Evolutionary conservation across 2,329 filamentous ascomycete species (phyloP).

Genomic region (Blastomyces gilchristii): DNA sequence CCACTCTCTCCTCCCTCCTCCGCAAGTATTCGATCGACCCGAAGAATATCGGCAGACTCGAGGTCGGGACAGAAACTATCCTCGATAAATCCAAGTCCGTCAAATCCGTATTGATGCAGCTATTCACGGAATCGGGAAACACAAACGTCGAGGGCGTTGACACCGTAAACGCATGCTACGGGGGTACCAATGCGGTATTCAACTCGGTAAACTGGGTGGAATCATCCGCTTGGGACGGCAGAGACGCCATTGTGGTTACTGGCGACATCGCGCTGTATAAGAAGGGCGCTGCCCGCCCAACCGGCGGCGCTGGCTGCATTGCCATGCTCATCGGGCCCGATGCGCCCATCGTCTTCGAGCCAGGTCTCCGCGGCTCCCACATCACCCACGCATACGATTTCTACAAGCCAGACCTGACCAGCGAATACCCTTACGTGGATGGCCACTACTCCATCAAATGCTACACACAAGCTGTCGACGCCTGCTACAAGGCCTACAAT

Average conservation of each 20-base stretch:
- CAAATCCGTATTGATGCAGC: constrained; percentile 72
- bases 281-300: constrained; percentile 67
- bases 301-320: constrained; percentile 63
- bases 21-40: constrained; percentile 75
- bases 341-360: constrained; percentile 61
- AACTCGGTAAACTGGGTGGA: constrained; percentile 73
- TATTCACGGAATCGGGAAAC: constrained; percentile 59
- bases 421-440: constrained; percentile 72
- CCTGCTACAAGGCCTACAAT: constrained; percentile 70
- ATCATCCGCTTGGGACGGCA: constrained; percentile 75
- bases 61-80: constrained; percentile 71
- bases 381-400: constrained; percentile 79
- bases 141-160: constrained; percentile 70
- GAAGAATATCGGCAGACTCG: constrained; percentile 62
- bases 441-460: constrained; percentile 68
- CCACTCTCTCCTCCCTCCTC: constrained; percentile 64
- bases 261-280: constrained; percentile 73
- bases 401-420: constrained; percentile 73
- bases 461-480: constrained; percentile 65
- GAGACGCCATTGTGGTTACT: constrained; percentile 63
- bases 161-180: constrained; percentile 72
- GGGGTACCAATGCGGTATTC: constrained; percentile 68
- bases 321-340: constrained; percentile 65
- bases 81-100: constrained; percentile 78
- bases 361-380: constrained; percentile 64